These are phyloP conservation scores for Leccinum cinnamomeum DNA, from an alignment of 1,284 basidiomycete species.

Conservation along the genomic window DNA sequence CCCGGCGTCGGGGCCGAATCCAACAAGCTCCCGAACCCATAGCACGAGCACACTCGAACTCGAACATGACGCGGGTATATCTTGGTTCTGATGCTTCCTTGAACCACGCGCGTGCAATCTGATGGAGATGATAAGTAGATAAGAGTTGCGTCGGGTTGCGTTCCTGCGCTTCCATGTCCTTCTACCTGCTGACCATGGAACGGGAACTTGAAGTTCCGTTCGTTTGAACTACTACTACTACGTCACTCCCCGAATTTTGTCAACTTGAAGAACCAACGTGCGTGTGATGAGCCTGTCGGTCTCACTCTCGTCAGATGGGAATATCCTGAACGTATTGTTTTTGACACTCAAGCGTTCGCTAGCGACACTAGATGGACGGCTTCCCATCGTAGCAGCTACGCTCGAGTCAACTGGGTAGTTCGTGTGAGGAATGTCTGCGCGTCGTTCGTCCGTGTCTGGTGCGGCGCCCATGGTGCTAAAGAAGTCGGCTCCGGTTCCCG, in stretches of 20 bases:
- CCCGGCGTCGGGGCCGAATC: too few relatives aligned
- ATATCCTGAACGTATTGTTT: conserved; percentile 91
- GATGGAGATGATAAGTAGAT: too few relatives aligned
- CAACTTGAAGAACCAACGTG: conserved; percentile 79
- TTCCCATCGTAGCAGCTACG: conserved; percentile 88
- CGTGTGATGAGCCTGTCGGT: conserved; percentile 89
- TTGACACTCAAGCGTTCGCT: conserved; percentile 49
- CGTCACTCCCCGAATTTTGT: too few relatives aligned
- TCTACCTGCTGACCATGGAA: too few relatives aligned
- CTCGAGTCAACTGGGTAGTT: conserved; percentile 82
- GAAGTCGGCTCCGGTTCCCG: conserved; percentile 79
- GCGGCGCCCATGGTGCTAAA: conserved; percentile 78
- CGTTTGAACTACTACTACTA: too few relatives aligned
- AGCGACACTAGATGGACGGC: conserved; percentile 80
- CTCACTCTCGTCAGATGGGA: conserved; percentile 86
- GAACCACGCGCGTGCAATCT: too few relatives aligned
- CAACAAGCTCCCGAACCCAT: too few relatives aligned
- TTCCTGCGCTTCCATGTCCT: too few relatives aligned
- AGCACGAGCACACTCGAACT: too few relatives aligned
- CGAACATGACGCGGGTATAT: neutral
- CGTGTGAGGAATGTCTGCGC: conserved; percentile 71
- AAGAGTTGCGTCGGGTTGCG: too few relatives aligned
- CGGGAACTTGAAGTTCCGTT: too few relatives aligned
- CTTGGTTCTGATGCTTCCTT: too few relatives aligned
- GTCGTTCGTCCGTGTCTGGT: conserved; percentile 47